Evolutionary conservation across 1,284 basidiomycete genomes (phyloP), one percentile per base, ranked within the genome.

Genomic region (Melampsora larici-populina): DNA sequence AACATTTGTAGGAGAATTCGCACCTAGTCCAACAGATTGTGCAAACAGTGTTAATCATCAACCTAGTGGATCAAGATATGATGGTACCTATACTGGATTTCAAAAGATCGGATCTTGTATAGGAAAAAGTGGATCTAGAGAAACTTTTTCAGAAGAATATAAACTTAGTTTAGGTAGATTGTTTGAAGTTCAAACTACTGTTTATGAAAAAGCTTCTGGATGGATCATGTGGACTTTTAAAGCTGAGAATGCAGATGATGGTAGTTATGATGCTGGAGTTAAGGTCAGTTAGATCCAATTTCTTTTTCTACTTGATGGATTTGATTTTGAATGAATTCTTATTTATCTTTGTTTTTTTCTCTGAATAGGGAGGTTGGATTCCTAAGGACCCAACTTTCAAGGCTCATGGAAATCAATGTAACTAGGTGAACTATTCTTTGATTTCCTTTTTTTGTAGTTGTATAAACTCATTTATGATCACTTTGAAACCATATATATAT

Each of bases 221-320:
- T 92, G 91, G 91, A 86, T 91, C n/a, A 90, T 87, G 82, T 92
- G 91, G 91, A 88, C 90, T 15, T 92, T 91, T 90, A 91, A 91
- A 87, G 90, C 88, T n/a, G 82, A 82, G 71, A 60, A 48, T 17
- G 81, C 82, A 0, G 81, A 82, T 67, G 84, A 84, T 29, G 84
- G 83, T 82, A 81, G 80, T 64, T 83, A 83, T 80, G 79, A 82
- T 78, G 81, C 81, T 60, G 81, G 83, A 40, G 78, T 84, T 18
- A 80, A 81, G 78, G 75, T 73, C 60, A 18, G 40, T 21, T 58
- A 29, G 9, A 11, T 43, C 17, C 13, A 8, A 21, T 18, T 17
- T 67, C 48, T 85, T 81, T 31, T 78, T 29, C 75, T 77, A 55
- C 79, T 84, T 88, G 86, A 88, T 21, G 89, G 90, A 83, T 88